Conservation (phyloP, 1,139 yeast species). For the Blastobotrys capitulatus region DNA sequence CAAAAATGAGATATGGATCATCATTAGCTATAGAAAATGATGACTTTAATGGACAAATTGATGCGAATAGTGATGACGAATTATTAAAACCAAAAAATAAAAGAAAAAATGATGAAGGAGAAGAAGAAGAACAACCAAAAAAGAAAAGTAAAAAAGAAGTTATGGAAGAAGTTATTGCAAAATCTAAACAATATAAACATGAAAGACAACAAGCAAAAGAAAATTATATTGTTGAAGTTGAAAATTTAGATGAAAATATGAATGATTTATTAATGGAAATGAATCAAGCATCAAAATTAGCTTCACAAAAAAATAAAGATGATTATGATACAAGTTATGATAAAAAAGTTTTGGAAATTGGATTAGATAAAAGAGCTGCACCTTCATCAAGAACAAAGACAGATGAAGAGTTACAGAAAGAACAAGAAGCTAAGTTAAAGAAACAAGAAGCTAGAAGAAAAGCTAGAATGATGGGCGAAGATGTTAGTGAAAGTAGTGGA, state of each 20-base stretch:
- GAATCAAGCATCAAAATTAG: slow-evolving; percentile 5
- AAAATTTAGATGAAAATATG: slow-evolving; percentile 71
- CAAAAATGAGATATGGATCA: slow-evolving; percentile 53
- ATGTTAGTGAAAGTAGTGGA: slow-evolving; percentile 37
- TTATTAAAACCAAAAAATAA: slow-evolving; percentile 13
- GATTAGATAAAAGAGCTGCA: slow-evolving; percentile 79
- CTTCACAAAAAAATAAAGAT: slow-evolving; percentile 29
- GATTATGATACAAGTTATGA: slow-evolving; percentile 57
- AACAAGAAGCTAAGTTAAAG: slow-evolving; percentile 64
- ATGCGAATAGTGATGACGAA: slow-evolving; percentile 39
- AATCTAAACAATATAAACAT: slow-evolving; percentile 82
- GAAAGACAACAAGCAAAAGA: slow-evolving; percentile 80
- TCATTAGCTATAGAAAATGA: slow-evolving; percentile 48
- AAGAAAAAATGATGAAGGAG: slow-evolving; percentile 10
- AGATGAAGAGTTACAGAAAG: slow-evolving; percentile 70
- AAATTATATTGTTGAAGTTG: slow-evolving; percentile 62
- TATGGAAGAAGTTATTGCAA: slow-evolving; percentile 94
- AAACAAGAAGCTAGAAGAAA: slow-evolving; percentile 70
- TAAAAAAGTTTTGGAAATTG: slow-evolving; percentile 67
- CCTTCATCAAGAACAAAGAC: slow-evolving; percentile 98
- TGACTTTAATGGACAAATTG: slow-evolving; percentile 43
- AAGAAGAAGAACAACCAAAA: slow-evolving; percentile 32
- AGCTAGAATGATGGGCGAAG: slow-evolving; percentile 81
- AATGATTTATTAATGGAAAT: slow-evolving; percentile 70
- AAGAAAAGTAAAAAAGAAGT: slow-evolving; percentile 91